These are phyloP conservation scores for Tagetes patula DNA, from an alignment of 129 eudicot species.

Conservation along the genomic window DNA sequence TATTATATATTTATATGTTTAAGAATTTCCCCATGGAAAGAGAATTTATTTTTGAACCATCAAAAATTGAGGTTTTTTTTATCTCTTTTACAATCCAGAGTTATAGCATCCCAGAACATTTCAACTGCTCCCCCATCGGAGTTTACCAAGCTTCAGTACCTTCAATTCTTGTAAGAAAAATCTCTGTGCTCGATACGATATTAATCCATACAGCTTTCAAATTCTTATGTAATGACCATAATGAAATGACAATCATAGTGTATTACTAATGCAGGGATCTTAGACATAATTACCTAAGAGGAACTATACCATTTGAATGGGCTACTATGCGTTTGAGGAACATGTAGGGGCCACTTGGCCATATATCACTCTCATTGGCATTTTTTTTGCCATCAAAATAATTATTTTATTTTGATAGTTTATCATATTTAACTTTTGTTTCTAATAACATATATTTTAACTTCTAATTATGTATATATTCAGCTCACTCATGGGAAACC, in stretches of 20 bases:
- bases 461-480: slow-evolving; percentile 28
- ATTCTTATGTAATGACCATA: neutral
- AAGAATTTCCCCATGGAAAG: neutral
- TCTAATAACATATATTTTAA: neutral
- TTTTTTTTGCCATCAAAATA: neutral
- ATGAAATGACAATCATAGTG: neutral
- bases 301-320: slow-evolving; percentile 65
- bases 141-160: slow-evolving; percentile 63
- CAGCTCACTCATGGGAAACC: slow-evolving; percentile 84
- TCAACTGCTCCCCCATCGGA: slow-evolving; percentile 59
- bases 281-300: slow-evolving; percentile 58
- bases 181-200: neutral
- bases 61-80: neutral
- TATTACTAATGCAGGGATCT: slow-evolving; percentile 57
- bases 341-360: slow-evolving; percentile 39
- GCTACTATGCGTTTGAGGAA: slow-evolving; percentile 54
- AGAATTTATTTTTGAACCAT: neutral
- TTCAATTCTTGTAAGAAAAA: slow-evolving; percentile 52
- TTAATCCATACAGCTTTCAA: neutral
- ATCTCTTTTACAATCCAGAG: slow-evolving; percentile 38
- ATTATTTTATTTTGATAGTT: neutral
- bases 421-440: neutral
- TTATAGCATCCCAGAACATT: slow-evolving; percentile 53
- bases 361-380: neutral
- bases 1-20: neutral